Base-by-base conservation (phyloP, 495 filamentous ascomycete genomes). In the Parathielavia appendiculata region DNA sequence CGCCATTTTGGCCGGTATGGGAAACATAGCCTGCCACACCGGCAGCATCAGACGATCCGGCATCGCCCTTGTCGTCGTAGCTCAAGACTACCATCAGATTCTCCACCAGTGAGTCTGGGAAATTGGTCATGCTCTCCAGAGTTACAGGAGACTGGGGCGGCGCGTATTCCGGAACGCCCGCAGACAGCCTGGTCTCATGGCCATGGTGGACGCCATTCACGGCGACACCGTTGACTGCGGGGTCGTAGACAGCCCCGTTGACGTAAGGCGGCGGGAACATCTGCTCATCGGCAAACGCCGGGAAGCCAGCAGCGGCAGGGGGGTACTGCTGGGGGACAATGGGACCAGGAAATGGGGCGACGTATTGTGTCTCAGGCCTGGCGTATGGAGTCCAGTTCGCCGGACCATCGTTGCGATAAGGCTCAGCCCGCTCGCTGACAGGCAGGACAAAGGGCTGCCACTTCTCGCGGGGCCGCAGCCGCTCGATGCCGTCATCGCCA, bases 401-500 rank as follows among this genome's bases (percentile, higher is more conserved):
- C 2, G 79, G 78, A 11, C 77, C 78, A 34, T 73, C 66, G 59
- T 76, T 69, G 51, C 71, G 74, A 17, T 71, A 71, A 8, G 58
- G 63, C 17, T 74, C 69, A 32, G 72, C 62, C 56, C 80, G 73
- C 53, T 69, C 62, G 6, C 84, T 75, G 26, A 81, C 76, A 45
- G 85, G 73, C 51, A 97, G 71, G 12, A 96, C 80, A 83, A 89
- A 98, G 57, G 84, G 82, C 54, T 87, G 75, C 90, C 92, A 97
- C 7, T 81, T 84, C 9, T 92, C 81, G 30, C 80, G 79, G 41
- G 80, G 80, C n/a, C 93, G 86, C 52, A 98, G 64, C n/a, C 87
- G 77, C 70, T 96, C 88, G 23, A 86, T 71, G 22, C 86, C 85
- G 69, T 96, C 90, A 14, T 82, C 78, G 38, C 87, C 86, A 34